Conservation (phyloP, 345 rosid species). For the Garcia nutans region DNA sequence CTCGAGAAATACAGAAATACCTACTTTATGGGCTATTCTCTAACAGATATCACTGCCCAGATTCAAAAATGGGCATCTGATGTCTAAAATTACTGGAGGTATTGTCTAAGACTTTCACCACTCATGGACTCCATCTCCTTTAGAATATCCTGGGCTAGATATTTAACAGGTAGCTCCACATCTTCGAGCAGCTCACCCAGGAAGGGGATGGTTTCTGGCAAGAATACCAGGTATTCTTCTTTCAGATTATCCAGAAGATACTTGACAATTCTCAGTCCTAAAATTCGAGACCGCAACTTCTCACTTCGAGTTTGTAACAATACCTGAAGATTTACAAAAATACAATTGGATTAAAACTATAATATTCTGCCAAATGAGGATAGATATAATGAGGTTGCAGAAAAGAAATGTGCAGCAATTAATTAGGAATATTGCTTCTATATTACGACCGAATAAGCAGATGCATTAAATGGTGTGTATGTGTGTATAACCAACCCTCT, state of each 20-base stretch:
- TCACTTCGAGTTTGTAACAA: constrained; percentile 90
- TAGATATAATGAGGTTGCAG: neutral
- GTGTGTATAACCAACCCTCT: neutral
- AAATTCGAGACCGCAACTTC: constrained; percentile 62
- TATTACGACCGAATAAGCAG: neutral
- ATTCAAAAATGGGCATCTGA: neutral
- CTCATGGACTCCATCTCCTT: constrained; percentile 88
- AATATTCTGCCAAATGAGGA: neutral
- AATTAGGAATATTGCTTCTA: neutral
- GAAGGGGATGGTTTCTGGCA: constrained; percentile 87
- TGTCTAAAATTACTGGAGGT: constrained; percentile 32
- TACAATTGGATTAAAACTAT: neutral
- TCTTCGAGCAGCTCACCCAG: constrained; percentile 89
- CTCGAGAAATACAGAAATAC: neutral
- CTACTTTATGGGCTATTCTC: neutral
- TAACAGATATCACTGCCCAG: neutral
- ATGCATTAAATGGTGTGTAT: neutral
- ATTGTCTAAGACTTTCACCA: constrained; percentile 71
- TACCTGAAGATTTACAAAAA: constrained; percentile 44
- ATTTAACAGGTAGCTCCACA: constrained; percentile 70
- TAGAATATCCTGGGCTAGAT: constrained; percentile 76
- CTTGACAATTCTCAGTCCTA: constrained; percentile 75
- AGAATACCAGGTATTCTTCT: constrained; percentile 78
- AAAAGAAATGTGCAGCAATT: neutral
- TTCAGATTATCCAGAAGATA: constrained; percentile 70